Evolutionary conservation across 805 yeast species (phyloP).

Genomic region (Debaryomyces maramus): DNA sequence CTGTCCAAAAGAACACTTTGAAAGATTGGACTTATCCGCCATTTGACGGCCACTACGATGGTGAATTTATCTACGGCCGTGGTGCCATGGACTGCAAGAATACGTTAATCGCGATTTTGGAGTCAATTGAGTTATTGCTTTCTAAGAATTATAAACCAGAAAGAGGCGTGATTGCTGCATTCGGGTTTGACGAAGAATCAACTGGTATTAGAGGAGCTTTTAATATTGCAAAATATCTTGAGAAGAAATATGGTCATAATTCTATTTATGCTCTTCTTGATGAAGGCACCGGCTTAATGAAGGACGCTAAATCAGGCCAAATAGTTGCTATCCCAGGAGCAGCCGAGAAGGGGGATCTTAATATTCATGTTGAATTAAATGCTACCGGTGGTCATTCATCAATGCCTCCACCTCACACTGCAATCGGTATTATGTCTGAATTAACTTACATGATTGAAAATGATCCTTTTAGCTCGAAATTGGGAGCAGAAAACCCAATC

Average conservation of each 20-base stretch:
- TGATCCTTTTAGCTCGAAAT: conserved; percentile 48
- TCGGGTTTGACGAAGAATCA: conserved; percentile 82
- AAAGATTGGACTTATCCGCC: conserved; percentile 68
- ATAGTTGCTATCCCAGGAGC: conserved; percentile 50
- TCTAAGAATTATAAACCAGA: conserved; percentile 52
- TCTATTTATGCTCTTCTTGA: conserved; percentile 65
- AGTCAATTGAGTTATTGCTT: conserved; percentile 61
- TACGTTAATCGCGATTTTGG: conserved; percentile 62
- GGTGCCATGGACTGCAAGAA: conserved; percentile 79
- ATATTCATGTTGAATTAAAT: conserved; percentile 45
- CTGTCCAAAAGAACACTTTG: conserved; percentile 60
- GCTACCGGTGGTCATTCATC: conserved; percentile 82
- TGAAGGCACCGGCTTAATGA: conserved; percentile 63
- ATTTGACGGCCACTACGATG: conserved; percentile 59
- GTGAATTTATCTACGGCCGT: conserved; percentile 68
- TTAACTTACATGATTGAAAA: conserved; percentile 58
- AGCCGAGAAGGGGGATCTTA: conserved; percentile 53
- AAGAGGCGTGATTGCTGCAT: conserved; percentile 61
- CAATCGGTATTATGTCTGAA: conserved; percentile 70
- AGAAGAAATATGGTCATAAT: conserved; percentile 57
- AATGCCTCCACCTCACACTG: conserved; percentile 75
- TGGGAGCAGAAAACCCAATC: conserved; percentile 59
- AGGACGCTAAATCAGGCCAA: conserved; percentile 47
- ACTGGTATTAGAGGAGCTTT: conserved; percentile 66
- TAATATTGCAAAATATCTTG: conserved; percentile 45